Evolutionary conservation across 2,329 filamentous ascomycete species (phyloP).

Genomic region (Dothistroma septosporum): DNA sequence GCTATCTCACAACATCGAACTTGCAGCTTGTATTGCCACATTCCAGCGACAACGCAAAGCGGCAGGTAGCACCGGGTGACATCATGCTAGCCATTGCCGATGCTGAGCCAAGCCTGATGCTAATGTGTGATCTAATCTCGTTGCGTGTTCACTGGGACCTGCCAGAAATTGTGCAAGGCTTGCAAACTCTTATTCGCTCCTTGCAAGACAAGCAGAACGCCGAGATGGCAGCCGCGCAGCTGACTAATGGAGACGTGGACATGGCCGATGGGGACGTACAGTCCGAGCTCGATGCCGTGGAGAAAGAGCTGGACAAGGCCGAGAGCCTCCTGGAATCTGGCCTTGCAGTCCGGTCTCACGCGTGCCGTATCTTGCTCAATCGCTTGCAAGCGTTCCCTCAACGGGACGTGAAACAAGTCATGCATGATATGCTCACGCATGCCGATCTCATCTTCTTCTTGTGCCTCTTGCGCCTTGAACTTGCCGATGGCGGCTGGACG

Average conservation of each 20-base stretch:
- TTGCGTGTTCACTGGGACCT: constrained; percentile 60
- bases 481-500: constrained; percentile 73
- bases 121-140: constrained; percentile 63
- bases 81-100: constrained; percentile 60
- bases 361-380: constrained; percentile 63
- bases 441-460: constrained; percentile 69
- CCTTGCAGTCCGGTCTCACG: constrained; percentile 58
- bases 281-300: constrained; percentile 37
- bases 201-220: constrained; percentile 48
- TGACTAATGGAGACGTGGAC: constrained; percentile 46
- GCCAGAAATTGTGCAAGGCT: constrained; percentile 61
- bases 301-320: constrained; percentile 61
- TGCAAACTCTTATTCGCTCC: constrained; percentile 65
- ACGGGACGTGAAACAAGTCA: constrained; percentile 56
- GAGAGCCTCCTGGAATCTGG: constrained; percentile 64
- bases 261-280: constrained; percentile 27
- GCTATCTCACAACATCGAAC: constrained; percentile 44
- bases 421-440: constrained; percentile 61
- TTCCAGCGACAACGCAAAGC: constrained; percentile 35
- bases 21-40: constrained; percentile 39
- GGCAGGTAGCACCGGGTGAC: constrained; percentile 47
- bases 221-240: constrained; percentile 9
- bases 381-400: constrained; percentile 65
- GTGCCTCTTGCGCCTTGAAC: constrained; percentile 66
- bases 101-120: constrained; percentile 64